A percentile compares a stretch with the other conserved stretches of the same genome.
Conservation (phyloP, 495 filamentous ascomycete genomes). For the Neurospora sublineolata region DNA sequence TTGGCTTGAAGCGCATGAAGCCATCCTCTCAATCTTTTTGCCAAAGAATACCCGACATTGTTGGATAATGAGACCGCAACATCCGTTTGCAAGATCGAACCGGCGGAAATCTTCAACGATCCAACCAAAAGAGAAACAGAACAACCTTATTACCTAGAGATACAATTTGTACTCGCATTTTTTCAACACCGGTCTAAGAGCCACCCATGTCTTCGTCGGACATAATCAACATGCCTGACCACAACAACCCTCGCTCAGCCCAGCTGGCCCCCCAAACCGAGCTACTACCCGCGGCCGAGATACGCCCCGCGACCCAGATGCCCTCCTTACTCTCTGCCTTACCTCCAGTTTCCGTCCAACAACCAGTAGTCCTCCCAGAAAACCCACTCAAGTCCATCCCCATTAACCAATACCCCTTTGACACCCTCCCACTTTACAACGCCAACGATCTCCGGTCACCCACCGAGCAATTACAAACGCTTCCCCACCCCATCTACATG, state of each 20-base stretch:
- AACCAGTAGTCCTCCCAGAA: background rate
- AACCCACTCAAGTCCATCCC: background rate
- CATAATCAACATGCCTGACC: background rate
- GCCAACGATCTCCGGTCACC: background rate
- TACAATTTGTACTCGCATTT: background rate
- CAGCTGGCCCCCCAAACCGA: background rate
- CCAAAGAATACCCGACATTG: background rate
- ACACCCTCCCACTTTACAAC: background rate
- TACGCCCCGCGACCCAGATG: background rate
- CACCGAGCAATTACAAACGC: background rate
- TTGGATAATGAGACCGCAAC: background rate
- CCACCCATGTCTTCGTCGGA: background rate
- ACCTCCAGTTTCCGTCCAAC: background rate
- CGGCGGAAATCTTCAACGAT: background rate
- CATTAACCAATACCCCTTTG: background rate
- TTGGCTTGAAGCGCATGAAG: background rate
- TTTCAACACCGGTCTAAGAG: background rate
- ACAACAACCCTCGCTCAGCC: background rate
- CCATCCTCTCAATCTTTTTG: background rate
- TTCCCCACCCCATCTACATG: background rate
- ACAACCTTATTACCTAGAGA: background rate
- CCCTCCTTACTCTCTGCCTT: background rate
- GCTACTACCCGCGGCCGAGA: background rate
- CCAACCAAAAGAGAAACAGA: background rate
- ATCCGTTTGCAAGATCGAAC: background rate